Evolutionary conservation across 257 asterid genomes (phyloP), one percentile per base, ranked within the genome.

Genomic region (Nicotiana undulata): DNA sequence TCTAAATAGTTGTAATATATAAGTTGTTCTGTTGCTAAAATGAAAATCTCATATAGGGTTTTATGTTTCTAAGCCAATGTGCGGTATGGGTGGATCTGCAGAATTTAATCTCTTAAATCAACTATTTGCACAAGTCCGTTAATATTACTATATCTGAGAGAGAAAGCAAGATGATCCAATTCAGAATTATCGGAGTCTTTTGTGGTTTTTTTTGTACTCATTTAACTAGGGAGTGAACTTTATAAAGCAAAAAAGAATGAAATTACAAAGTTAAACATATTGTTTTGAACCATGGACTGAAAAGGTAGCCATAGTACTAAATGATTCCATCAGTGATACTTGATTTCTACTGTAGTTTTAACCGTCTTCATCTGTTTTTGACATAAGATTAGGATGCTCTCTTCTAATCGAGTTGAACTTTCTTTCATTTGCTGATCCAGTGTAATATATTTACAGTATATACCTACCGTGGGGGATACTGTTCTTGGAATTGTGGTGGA

Each of bases 401-500:
- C 79, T 77, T 46, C 81, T 49, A 5, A 65, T 49, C 28, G 60
- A 49, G 60, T 34, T 52, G 26, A 66, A 32, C 58, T 75, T 75
- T 40, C 65, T 51, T 55, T 29, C 26, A 85, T 32, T 83, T 20
- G 18, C 75, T 85, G 63, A 81, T 60, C 46, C 75, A 20, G 56
- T 79, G 24, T 49, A 22, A 68, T 85, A 52, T 67, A 53, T 84
- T 81, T 63, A 59, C 95, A 95, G 99, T 95, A 92, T 83, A 89
- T 87, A 53, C 98, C 99, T 80, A 85, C 88, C 20, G 89, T 80
- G 59, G 98, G 99, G 86, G 99, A 95, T 87, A 84, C 92, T 81
- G 88, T 93, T 67, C 98, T 95, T 61, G 99, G 99, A 60, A 91
- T 93, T 66, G 97, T 95, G 83, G 97, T 89, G 46, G 98, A 95